Base-by-base conservation (phyloP, 202 grass and related monocot species). In the Alloteropsis angusta region DNA sequence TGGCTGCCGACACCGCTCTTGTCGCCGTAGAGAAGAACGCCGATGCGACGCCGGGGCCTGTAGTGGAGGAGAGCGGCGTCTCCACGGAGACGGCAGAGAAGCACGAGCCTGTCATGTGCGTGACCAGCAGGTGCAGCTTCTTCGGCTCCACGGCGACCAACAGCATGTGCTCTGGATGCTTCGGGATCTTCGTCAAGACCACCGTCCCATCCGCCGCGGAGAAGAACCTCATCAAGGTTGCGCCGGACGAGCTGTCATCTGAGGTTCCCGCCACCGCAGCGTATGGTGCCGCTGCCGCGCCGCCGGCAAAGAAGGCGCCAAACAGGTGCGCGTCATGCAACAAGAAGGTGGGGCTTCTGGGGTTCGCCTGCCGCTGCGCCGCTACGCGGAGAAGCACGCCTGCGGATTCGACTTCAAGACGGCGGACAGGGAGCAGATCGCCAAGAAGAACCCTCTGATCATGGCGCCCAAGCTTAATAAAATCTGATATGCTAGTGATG, bases 131-230 rank as follows among this genome's bases (percentile, higher is more conserved):
- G 60, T 95, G 92, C 77, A 79, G 86, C 18, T 92, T 89, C 78
- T 95, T 80, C 45, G 89, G 92, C 1, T 87, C 54, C 32, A 19
- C 71, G n/a, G 60, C 61, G 11, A 87, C 59, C 18, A 87, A 83
- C 16, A 78, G 83, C 60, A 4, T 87, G 38, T 95, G 86, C 73
- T 95, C 89, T 13, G 85, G 70, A 26, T 91, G 92, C 84, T 95
- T 83, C 78, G 41, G 26, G 2, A 70, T 70, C 45, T 60, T 28
- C 55, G 25, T 57, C 37, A 42, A 21, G 4, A 3, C 9, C 49
- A 55, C 47, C 68, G 5, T 7, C 48, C 35, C 48, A 8, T 15
- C 32, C 0, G 28, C 59, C 10, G 22, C 43, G 14, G 55, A 39
- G 23, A 58, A 37, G 55, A n/a, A 22, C 25, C 9, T 30, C 9